These are phyloP conservation scores for Comarum palustre DNA, from an alignment of 306 rosid genomes.

Conservation along the genomic window DNA sequence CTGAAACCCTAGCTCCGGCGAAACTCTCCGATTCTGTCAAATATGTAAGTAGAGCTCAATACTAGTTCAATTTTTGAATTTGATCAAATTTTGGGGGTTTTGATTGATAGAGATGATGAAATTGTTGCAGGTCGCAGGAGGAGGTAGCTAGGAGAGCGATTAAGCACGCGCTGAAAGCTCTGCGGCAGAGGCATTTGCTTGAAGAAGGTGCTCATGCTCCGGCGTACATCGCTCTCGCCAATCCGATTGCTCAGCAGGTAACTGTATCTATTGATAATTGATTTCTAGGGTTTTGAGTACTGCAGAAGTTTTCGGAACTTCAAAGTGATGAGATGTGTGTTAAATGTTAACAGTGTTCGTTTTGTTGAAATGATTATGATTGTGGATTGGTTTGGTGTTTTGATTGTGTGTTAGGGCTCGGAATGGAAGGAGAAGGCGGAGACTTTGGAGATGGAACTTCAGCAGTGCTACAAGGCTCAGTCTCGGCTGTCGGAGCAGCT, in stretches of 20 bases:
- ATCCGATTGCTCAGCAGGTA: slow-evolving; percentile 67
- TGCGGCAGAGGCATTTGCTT: slow-evolving; percentile 74
- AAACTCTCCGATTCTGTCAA: slow-evolving; percentile 10
- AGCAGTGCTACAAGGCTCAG: slow-evolving; percentile 94
- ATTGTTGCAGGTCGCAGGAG: slow-evolving; percentile 44
- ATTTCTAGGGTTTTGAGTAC: slow-evolving; percentile 14
- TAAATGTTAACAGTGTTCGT: background rate
- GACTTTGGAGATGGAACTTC: slow-evolving; percentile 76
- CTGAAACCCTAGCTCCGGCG: slow-evolving; percentile 22
- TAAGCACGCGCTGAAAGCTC: slow-evolving; percentile 72
- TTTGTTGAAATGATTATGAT: background rate
- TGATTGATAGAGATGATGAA: background rate
- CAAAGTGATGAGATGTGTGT: background rate
- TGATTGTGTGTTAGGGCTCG: slow-evolving; percentile 57
- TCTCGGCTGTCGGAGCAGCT: slow-evolving; percentile 91
- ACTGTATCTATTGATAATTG: background rate
- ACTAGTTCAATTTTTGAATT: background rate
- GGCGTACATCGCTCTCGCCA: slow-evolving; percentile 65
- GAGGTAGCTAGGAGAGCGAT: slow-evolving; percentile 56
- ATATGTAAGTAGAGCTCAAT: slow-evolving; percentile 25
- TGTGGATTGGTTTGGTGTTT: background rate
- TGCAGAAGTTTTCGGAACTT: background rate
- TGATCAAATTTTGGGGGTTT: background rate
- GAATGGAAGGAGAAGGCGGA: slow-evolving; percentile 98
- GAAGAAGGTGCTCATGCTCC: slow-evolving; percentile 99